A percentile compares a stretch with the other conserved stretches of the same genome.
phyloP scores from a whole-genome alignment of 176 grass and related monocot genomes.

The Poa annua region DNA sequence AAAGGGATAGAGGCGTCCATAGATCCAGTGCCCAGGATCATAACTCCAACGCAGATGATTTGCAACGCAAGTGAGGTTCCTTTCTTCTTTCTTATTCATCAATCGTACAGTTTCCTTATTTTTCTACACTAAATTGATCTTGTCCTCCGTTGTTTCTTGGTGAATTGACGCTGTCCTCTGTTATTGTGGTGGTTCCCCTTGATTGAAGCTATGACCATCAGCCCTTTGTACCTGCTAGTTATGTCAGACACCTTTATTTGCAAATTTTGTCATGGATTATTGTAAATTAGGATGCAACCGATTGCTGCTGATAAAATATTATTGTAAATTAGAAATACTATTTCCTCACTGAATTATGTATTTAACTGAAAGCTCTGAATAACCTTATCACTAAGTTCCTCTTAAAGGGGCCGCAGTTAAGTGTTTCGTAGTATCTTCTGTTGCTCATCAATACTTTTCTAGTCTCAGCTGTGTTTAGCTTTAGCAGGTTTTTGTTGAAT shows the following conservation, averaged over 20 bases:
- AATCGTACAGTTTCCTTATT: background rate
- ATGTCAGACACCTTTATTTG: background rate
- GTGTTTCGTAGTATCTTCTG: background rate
- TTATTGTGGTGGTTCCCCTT: slow-evolving; percentile 12
- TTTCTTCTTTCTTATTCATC: background rate
- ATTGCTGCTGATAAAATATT: background rate
- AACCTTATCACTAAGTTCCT: background rate
- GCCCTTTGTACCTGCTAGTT: slow-evolving; percentile 20
- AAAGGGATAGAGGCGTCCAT: slow-evolving; percentile 93
- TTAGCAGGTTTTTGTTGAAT: slow-evolving; percentile 6
- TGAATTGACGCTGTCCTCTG: slow-evolving; percentile 18
- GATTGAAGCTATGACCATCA: slow-evolving; percentile 17
- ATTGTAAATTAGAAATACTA: background rate
- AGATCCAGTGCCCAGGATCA: slow-evolving; percentile 84
- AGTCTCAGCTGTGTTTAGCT: background rate
- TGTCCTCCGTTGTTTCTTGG: slow-evolving; percentile 42
- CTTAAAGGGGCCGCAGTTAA: background rate
- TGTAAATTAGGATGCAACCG: background rate
- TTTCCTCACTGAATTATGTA: slow-evolving; percentile 10
- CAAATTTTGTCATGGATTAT: background rate
- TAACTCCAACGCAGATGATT: slow-evolving; percentile 98
- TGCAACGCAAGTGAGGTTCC: slow-evolving; percentile 74
- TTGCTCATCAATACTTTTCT: background rate
- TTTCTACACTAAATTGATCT: slow-evolving; percentile 19
- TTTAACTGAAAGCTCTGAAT: background rate